These are phyloP conservation scores for Tinospora cordifolia DNA, from an alignment of 164 flowering plant genomes.

Conservation along the genomic window DNA sequence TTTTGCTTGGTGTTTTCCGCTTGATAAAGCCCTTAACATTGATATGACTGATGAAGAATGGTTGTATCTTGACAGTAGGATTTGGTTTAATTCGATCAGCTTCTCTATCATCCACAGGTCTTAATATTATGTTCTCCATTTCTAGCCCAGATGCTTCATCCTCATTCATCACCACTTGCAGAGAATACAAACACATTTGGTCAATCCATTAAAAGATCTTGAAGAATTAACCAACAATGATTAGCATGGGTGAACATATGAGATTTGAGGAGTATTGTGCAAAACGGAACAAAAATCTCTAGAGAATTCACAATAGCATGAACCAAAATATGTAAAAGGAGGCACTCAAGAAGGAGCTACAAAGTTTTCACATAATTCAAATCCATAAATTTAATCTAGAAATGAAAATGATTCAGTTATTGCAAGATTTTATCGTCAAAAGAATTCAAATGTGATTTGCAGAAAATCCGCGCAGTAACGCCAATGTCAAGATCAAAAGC, in stretches of 20 bases:
- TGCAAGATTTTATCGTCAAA: too few relatives aligned
- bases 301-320: neutral
- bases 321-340: neutral
- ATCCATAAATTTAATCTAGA: too few relatives aligned
- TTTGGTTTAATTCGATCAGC: conserved; percentile 73
- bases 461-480: too few relatives aligned
- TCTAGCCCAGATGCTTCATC: conserved; percentile 55
- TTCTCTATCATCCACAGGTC: conserved; percentile 68
- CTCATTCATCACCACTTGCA: conserved; percentile 70
- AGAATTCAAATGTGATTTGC: too few relatives aligned
- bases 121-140: conserved; percentile 39
- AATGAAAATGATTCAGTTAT: too few relatives aligned
- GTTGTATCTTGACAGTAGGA: conserved; percentile 58
- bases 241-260: neutral
- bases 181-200: neutral
- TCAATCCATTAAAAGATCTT: neutral
- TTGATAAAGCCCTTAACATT: conserved; percentile 32
- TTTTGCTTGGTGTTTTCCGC: conserved; percentile 28
- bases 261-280: neutral
- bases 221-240: neutral
- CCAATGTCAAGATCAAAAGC: too few relatives aligned
- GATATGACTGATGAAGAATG: conserved; percentile 59
- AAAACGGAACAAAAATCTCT: neutral
- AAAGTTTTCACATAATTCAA: too few relatives aligned
- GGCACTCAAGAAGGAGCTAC: too few relatives aligned